A percentile compares a stretch with the other conserved stretches of the same genome.
Evolutionary conservation across 2,329 filamentous ascomycete species (phyloP).

Genomic region (Hypoxylon sp.): DNA sequence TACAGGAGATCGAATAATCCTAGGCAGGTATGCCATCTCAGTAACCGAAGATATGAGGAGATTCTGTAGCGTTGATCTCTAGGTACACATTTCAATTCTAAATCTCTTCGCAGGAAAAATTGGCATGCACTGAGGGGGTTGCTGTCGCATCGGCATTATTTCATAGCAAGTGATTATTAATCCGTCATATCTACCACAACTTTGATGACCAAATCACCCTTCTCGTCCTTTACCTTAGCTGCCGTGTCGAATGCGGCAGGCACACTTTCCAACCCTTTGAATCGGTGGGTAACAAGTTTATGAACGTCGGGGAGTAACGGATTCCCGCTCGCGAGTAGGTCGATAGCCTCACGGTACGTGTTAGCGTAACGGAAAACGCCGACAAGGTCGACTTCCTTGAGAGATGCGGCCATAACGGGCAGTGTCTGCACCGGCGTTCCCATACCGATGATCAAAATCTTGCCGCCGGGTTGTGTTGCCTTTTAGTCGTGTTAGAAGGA

Average conservation of each 20-base stretch:
- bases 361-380: constrained; percentile 85
- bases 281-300: constrained; percentile 80
- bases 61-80: neutral
- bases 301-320: constrained; percentile 73
- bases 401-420: constrained; percentile 78
- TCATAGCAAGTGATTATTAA: neutral
- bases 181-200: constrained; percentile 71
- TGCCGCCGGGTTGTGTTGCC: constrained; percentile 76
- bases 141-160: neutral
- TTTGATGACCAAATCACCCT: constrained; percentile 80
- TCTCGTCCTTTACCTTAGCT: constrained; percentile 76
- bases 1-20: neutral
- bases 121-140: neutral
- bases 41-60: neutral
- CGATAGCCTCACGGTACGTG: constrained; percentile 74
- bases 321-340: constrained; percentile 65
- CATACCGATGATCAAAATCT: constrained; percentile 84
- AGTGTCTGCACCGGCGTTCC: constrained; percentile 82
- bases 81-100: neutral
- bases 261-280: constrained; percentile 73
- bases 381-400: constrained; percentile 83
- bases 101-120: neutral
- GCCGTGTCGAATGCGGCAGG: constrained; percentile 82
- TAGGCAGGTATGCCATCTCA: neutral
- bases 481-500: constrained; percentile 45